Conservation (phyloP, 2,329 filamentous ascomycete species). For the Moelleriella libera region DNA sequence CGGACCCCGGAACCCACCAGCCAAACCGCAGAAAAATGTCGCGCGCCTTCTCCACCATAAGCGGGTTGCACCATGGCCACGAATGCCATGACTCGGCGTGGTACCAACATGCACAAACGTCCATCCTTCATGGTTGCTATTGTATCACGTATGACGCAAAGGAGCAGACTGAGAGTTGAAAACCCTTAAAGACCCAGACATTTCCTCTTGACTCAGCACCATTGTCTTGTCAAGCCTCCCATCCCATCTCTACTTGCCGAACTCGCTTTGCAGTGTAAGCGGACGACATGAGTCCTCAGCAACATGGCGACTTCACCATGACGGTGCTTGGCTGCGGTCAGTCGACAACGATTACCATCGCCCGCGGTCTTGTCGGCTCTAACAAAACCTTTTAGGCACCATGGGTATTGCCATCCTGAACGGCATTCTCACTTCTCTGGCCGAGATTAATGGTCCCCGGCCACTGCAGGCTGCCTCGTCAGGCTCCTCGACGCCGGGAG, state of each 20-base stretch:
- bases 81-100: neutral
- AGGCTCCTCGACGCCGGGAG: slow-evolving; percentile 26
- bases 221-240: neutral
- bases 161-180: too few species aligned
- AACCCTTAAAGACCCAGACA: too few species aligned
- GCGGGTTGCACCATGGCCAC: neutral
- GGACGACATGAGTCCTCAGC: slow-evolving; percentile 9
- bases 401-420: slow-evolving; percentile 77
- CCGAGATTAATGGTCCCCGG: slow-evolving; percentile 31
- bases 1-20: too few species aligned
- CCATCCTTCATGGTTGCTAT: too few species aligned
- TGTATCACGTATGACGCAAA: too few species aligned
- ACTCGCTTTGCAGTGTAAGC: neutral
- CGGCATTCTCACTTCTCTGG: slow-evolving; percentile 62
- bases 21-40: neutral
- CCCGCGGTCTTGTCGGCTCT: neutral
- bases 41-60: neutral
- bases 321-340: slow-evolving; percentile 71
- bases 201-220: too few species aligned
- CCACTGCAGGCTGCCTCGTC: slow-evolving; percentile 27
- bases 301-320: slow-evolving; percentile 48
- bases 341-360: slow-evolving; percentile 13
- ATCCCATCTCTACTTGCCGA: neutral
- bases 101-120: too few species aligned
- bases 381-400: slow-evolving; percentile 38